phyloP scores from a whole-genome alignment of 1,284 basidiomycete species.

The Exobasidium rhododendri region DNA sequence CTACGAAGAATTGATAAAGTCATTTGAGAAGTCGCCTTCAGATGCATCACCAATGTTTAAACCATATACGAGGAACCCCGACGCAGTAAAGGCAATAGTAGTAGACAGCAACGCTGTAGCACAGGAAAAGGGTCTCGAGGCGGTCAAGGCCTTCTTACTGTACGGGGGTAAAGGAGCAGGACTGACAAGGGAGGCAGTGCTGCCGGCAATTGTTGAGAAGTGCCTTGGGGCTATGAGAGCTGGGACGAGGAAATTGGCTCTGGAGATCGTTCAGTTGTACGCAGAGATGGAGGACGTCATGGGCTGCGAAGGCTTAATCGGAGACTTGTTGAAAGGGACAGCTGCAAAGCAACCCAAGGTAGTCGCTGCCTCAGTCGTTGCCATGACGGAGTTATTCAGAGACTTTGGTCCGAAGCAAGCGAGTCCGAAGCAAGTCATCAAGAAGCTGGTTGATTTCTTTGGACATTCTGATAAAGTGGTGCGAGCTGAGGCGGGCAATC shows the following conservation, averaged over 20 bases:
- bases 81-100: constrained; percentile 56
- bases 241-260: constrained; percentile 83
- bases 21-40: constrained; percentile 63
- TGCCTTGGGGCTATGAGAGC: constrained; percentile 80
- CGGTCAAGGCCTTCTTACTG: constrained; percentile 71
- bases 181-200: constrained; percentile 69
- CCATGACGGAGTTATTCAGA: constrained; percentile 72
- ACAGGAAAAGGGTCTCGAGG: constrained; percentile 92
- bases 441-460: constrained; percentile 86
- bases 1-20: constrained; percentile 72
- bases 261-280: constrained; percentile 83
- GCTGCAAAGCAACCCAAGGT: constrained; percentile 91
- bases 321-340: constrained; percentile 77
- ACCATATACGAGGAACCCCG: constrained; percentile 71
- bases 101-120: constrained; percentile 89
- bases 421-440: constrained; percentile 73
- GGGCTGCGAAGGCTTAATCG: constrained; percentile 77
- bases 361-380: constrained; percentile 75
- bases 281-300: constrained; percentile 81
- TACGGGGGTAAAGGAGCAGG: constrained; percentile 79
- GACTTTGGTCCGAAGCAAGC: constrained; percentile 76
- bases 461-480: constrained; percentile 93
- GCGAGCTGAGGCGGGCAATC: constrained; percentile 78
- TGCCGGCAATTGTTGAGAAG: constrained; percentile 91
- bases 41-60: constrained; percentile 92